Evolutionary conservation across 129 eudicot genomes (phyloP), one percentile per base, ranked within the genome.

Genomic region (Centaurea solstitialis): DNA sequence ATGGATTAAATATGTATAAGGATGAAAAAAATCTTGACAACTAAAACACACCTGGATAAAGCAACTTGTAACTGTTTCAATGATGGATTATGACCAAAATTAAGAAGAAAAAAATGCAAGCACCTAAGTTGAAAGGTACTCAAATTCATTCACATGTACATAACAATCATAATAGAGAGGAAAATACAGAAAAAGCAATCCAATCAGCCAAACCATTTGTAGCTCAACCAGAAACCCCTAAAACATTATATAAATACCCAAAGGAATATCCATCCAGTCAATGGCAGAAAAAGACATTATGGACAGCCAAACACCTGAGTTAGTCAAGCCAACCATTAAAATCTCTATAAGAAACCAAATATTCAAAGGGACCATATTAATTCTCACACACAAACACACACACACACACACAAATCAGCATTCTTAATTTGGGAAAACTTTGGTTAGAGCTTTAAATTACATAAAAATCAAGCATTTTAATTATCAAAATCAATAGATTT

Each of bases 181-280:
- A 3, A 43, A 68, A 72, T 17, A 57, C 65, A 57, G 22, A 75
- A 20, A 9, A 40, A 79, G 38, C 33, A 8, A 77, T 40, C 81
- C 17, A 66, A 41, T 41, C 26, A 40, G n/a, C 30, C 65, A 75
- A 33, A 75, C 70, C 70, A 75, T 75, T 75, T 75, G 68, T 53
- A 30, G 69, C 61, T 70, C 59, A 20, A 62, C 20, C 37, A 10
- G 39, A 50, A 13, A 80, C 41, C 73, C 23, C 30, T 38, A 10
- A 62, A 80, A 26, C 11, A 26, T 50, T 15, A 79, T 20, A 57
- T 72, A 43, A 71, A 15, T 40, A 24, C 76, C 30, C 18, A 39
- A 61, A 67, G 35, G 11, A 41, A 80, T 47, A 73, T 80, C 68
- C 57, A 73, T 80, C 68, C 57, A 80, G 72, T 64, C 45, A 73